These are phyloP conservation scores for Penicillium griseofulvum DNA, from an alignment of 2,329 filamentous ascomycete species.

Conservation along the genomic window DNA sequence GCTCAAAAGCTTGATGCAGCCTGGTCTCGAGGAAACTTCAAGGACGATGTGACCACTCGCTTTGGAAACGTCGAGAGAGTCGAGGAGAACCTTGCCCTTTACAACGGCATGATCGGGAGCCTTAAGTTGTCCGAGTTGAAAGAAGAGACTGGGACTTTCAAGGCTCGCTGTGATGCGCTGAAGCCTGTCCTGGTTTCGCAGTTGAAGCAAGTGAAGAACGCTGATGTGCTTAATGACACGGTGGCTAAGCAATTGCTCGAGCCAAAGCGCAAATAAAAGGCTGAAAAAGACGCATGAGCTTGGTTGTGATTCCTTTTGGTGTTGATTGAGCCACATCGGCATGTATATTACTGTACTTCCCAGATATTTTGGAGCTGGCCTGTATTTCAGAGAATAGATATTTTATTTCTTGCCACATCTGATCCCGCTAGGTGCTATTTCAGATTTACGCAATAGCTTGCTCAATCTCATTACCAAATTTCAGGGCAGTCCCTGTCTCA, in stretches of 20 bases:
- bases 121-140: constrained; percentile 10
- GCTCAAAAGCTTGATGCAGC: constrained; percentile 37
- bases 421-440: background rate
- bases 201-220: constrained; percentile 41
- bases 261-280: background rate
- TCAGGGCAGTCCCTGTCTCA: background rate
- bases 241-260: constrained; percentile 25
- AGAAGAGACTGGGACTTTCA: background rate
- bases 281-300: background rate
- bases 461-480: background rate
- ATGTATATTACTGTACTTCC: constrained; percentile 23
- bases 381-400: constrained; percentile 20
- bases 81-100: constrained; percentile 36
- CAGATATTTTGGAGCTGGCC: constrained; percentile 18
- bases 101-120: constrained; percentile 44
- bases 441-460: background rate
- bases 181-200: constrained; percentile 22
- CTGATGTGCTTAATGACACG: background rate
- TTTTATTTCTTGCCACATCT: constrained; percentile 5
- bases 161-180: background rate
- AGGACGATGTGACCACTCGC: constrained; percentile 12
- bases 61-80: constrained; percentile 24
- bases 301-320: background rate
- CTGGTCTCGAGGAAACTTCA: constrained; percentile 30
- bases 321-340: constrained; percentile 8